These are phyloP conservation scores for Trypanosoma lewisi DNA, from an alignment of 208 protist species.

Conservation along the genomic window DNA sequence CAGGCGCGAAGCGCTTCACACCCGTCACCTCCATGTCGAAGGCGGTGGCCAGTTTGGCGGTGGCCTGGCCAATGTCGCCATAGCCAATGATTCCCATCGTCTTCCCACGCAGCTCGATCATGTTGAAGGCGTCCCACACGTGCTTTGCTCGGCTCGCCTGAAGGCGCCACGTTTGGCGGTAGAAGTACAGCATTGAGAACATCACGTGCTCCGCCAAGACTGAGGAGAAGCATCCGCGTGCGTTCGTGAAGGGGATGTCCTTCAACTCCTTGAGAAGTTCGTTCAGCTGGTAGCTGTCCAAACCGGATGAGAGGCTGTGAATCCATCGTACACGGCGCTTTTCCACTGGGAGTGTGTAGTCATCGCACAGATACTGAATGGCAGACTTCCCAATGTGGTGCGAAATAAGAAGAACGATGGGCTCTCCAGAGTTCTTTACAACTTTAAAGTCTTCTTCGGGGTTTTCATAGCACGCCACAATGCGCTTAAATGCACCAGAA, in stretches of 20 bases:
- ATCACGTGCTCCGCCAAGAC: slow-evolving; percentile 80
- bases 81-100: slow-evolving; percentile 82
- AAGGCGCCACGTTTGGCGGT: slow-evolving; percentile 68
- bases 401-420: too few relatives aligned
- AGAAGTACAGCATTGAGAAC: slow-evolving; percentile 85
- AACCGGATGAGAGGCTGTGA: slow-evolving; percentile 69
- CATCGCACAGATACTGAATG: slow-evolving; percentile 70
- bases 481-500: too few relatives aligned
- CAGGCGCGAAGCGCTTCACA: slow-evolving; percentile 43
- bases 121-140: slow-evolving; percentile 82
- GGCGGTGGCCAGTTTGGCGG: slow-evolving; percentile 32
- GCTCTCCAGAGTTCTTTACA: too few relatives aligned
- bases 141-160: slow-evolving; percentile 40
- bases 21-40: slow-evolving; percentile 81
- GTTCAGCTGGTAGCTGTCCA: slow-evolving; percentile 59
- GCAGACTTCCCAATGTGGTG: too few relatives aligned
- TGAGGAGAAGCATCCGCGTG: slow-evolving; percentile 54
- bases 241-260: slow-evolving; percentile 71
- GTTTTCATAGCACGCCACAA: too few relatives aligned
- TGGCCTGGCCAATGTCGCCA: slow-evolving; percentile 73
- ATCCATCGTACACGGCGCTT: slow-evolving; percentile 69
- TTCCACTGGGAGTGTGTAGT: slow-evolving; percentile 32
- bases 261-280: slow-evolving; percentile 41
- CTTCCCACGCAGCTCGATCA: slow-evolving; percentile 47
- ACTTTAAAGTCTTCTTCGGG: too few relatives aligned